Percentiles rank a stretch among this genome's conserved stretches.
Evolutionary conservation across 75 land plant species (phyloP).

Genomic region (Sequoiadendron giganteum): DNA sequence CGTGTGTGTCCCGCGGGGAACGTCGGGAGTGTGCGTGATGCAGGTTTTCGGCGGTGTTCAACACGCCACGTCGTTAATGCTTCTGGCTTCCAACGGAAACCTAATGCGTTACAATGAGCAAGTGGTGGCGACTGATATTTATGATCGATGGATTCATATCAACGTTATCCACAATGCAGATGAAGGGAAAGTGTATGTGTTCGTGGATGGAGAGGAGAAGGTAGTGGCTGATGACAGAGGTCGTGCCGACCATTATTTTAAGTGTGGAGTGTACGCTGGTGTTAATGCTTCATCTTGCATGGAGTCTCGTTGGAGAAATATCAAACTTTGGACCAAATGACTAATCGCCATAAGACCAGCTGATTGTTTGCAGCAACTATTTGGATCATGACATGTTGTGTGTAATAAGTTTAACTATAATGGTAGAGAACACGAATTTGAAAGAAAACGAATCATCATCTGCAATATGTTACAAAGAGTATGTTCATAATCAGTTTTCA

Average conservation of each 20-base stretch:
- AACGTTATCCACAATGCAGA: conserved; percentile 42
- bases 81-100: conserved; percentile 22
- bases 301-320: conserved; percentile 39
- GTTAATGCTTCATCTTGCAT: conserved; percentile 15
- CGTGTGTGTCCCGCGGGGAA: conserved; percentile 25
- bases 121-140: conserved; percentile 18
- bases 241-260: conserved; percentile 26
- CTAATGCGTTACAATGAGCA: conserved; percentile 14
- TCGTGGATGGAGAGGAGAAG: conserved; percentile 19
- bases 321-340: too few relatives aligned
- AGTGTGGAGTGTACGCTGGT: conserved; percentile 32
- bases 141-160: conserved; percentile 28
- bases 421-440: too few relatives aligned
- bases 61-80: conserved; percentile 22
- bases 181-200: conserved; percentile 18
- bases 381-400: too few relatives aligned
- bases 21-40: conserved; percentile 22
- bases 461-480: too few relatives aligned
- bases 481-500: too few relatives aligned
- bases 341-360: too few relatives aligned
- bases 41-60: conserved; percentile 23
- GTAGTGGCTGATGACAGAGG: conserved; percentile 11
- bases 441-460: too few relatives aligned
- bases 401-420: too few relatives aligned
- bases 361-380: too few relatives aligned